Conservation (phyloP, 2,329 filamentous ascomycete genomes). For the Aspergillus intermedius region DNA sequence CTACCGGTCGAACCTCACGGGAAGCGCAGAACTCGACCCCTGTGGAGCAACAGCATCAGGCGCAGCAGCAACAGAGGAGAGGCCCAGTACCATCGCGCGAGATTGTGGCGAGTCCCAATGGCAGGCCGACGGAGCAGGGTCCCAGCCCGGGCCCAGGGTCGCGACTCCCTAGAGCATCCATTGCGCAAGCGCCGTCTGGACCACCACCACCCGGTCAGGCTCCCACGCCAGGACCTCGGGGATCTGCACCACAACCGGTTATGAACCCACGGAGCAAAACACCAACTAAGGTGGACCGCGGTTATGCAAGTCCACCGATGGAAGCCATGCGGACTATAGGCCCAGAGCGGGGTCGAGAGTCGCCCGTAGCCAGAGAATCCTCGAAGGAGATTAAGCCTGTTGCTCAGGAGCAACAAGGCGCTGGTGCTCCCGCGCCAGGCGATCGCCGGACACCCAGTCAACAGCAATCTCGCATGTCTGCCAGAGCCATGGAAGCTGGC, state of each 20-base stretch:
- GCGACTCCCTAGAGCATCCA: constrained; percentile 54
- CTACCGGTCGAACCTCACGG: constrained; percentile 34
- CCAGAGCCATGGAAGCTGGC: constrained; percentile 42
- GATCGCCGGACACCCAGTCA: constrained; percentile 61
- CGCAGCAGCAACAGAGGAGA: constrained; percentile 17
- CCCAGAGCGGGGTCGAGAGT: constrained; percentile 43
- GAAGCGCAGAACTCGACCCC: constrained; percentile 35
- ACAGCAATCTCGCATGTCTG: constrained; percentile 34
- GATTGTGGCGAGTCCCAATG: constrained; percentile 29
- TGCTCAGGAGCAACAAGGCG: constrained; percentile 41
- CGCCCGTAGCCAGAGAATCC: constrained; percentile 40
- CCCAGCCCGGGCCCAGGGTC: constrained; percentile 42
- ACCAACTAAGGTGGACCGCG: constrained; percentile 45
- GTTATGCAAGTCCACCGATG: constrained; percentile 35
- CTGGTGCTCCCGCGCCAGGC: constrained; percentile 43
- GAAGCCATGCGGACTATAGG: constrained; percentile 38
- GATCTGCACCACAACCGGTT: constrained; percentile 32
- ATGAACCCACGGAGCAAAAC: constrained; percentile 43
- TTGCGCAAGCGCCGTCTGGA: constrained; percentile 54
- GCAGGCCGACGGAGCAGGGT: constrained; percentile 23
- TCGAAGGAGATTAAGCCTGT: constrained; percentile 29
- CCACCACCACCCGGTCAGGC: constrained; percentile 60
- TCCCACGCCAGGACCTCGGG: constrained; percentile 52
- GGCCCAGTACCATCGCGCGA: constrained; percentile 40
- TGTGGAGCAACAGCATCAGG: constrained; percentile 17